Evolutionary conservation across 148 eudicot genomes (phyloP), one percentile per base, ranked within the genome.

Genomic region (Fagopyrum tataricum): DNA sequence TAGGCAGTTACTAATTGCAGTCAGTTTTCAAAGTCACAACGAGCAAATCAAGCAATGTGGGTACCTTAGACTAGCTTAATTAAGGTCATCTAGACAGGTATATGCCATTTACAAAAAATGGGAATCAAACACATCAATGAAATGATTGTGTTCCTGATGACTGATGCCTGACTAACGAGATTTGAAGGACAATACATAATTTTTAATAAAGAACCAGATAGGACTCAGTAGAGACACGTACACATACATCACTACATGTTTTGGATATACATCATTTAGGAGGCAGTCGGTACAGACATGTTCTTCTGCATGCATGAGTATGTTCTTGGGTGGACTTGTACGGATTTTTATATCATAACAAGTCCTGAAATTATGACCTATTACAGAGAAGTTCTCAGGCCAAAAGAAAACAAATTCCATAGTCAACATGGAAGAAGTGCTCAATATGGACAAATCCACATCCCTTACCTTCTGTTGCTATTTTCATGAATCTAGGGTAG

Each of bases 221-320:
- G n/a, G n/a, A n/a, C n/a, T n/a, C n/a, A n/a, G n/a, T n/a, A n/a
- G n/a, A n/a, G n/a, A n/a, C n/a, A n/a, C n/a, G n/a, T n/a, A n/a
- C n/a, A n/a, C n/a, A 58, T 23, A 23, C 3, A 53, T 53, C 59
- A n/a, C 66, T 17, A 17, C 24, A 58, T 7, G 6, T 62, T 26
- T 62, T 26, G 67, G 42, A 62, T 62, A 26, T 17, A 42, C 40
- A 31, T 31, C 67, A 62, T 40, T 62, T 62, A 26, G 67, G 42
- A 31, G 67, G n/a, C n/a, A n/a, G n/a, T 62, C n/a, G 31, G 42
- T 62, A 62, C 42, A 62, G 42, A 58, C 37, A 58, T 58, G 64
- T 31, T 11, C 67, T 31, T 59, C 14, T 9, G 37, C 64, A 58
- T 61, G 41, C 15, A 59, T 8, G 40, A 59, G 1, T 59, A 59